Conservation (phyloP, 257 asterid species). For the Ocimum tenuiflorum region DNA sequence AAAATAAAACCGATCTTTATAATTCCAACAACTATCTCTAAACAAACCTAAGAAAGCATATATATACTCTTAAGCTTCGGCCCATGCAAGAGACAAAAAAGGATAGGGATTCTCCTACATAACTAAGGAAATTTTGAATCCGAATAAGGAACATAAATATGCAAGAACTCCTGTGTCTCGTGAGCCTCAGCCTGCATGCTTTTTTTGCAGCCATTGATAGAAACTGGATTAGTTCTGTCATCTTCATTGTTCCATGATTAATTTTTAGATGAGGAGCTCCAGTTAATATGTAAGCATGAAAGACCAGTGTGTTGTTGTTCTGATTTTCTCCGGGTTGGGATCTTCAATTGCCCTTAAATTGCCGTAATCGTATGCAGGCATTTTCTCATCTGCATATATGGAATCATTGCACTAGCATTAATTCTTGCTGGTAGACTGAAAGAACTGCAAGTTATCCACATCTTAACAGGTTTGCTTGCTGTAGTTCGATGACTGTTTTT, state of each 20-base stretch:
- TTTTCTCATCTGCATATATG: constrained; percentile 77
- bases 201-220: not conserved
- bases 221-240: not conserved
- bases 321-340: not conserved
- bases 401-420: constrained; percentile 59
- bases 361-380: constrained; percentile 60
- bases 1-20: too few species aligned
- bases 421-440: constrained; percentile 84
- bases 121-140: too few species aligned
- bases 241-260: too few species aligned
- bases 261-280: constrained; percentile 2
- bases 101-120: too few species aligned
- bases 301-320: not conserved
- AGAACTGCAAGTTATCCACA: constrained; percentile 56
- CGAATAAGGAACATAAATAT: too few species aligned
- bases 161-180: too few species aligned
- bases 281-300: constrained; percentile 6
- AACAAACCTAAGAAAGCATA: too few species aligned
- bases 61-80: too few species aligned
- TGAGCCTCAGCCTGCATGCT: not conserved
- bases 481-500: constrained; percentile 9
- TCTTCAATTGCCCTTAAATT: constrained; percentile 14
- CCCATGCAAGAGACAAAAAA: too few species aligned
- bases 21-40: too few species aligned
- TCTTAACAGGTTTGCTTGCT: constrained; percentile 66